Evolutionary conservation across 352 stramenopile species (phyloP).

Genomic region (Phytophthora parvispora): DNA sequence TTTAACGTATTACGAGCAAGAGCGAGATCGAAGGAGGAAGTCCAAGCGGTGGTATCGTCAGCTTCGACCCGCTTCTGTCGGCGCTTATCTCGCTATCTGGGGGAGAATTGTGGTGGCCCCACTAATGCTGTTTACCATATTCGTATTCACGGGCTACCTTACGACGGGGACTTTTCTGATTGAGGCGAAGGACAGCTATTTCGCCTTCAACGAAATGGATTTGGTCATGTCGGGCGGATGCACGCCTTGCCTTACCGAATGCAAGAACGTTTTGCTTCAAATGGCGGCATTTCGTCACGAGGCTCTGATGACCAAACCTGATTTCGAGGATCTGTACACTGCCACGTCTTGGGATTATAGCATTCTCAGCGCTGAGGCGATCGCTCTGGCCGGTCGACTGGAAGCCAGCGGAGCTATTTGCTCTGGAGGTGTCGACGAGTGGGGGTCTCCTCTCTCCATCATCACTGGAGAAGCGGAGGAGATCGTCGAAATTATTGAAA

Average conservation of each 20-base stretch:
- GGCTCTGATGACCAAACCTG: conserved; percentile 37
- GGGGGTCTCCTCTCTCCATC: conserved; percentile 29
- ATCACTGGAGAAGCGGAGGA: conserved; percentile 27
- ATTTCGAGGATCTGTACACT: conserved; percentile 29
- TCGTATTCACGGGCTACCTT: conserved; percentile 30
- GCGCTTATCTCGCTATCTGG: conserved; percentile 29
- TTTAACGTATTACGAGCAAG: conserved; percentile 26
- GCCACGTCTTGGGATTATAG: conserved; percentile 22
- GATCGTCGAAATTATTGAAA: conserved; percentile 28
- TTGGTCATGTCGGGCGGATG: conserved; percentile 36
- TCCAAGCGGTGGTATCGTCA: conserved; percentile 27
- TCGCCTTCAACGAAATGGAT: conserved; percentile 35
- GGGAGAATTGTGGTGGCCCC: conserved; percentile 30
- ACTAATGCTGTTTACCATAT: conserved; percentile 22
- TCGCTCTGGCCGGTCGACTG: conserved; percentile 16
- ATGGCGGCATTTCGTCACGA: conserved; percentile 26
- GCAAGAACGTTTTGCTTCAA: conserved; percentile 27
- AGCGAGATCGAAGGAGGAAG: conserved; percentile 5
- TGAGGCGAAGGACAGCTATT: conserved; percentile 36
- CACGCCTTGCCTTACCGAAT: conserved; percentile 20
- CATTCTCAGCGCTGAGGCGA: conserved; percentile 7
- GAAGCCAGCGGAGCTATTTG: conserved; percentile 26
- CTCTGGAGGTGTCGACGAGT: conserved; percentile 32
- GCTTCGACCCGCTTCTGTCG: conserved; percentile 28
- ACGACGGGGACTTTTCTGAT: conserved; percentile 34